Base-by-base conservation (phyloP, 805 yeast species). In the Wickerhamomyces silvicola region DNA sequence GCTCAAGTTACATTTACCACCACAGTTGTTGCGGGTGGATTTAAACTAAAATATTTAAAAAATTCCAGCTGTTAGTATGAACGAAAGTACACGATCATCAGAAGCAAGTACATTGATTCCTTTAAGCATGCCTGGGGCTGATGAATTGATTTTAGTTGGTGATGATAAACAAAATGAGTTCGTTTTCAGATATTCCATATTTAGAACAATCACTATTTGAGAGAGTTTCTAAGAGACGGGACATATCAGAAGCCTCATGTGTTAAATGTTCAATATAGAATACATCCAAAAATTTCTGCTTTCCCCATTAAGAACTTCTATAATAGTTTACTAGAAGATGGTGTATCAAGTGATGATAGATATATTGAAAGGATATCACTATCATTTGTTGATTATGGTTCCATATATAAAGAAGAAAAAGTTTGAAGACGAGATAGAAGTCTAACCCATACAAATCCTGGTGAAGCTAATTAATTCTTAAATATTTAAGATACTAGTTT, bases 1-100 rank as follows among this genome's bases (percentile, higher is more conserved):
- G 81, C 83, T 0, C 75, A 75, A 42, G 81, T 81, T 15, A 75
- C 81, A 14, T 75, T 80, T 50, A 75, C 87, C 2, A 81, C 88
- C 2, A 75, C 82, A 2, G 83, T 78, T 24, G 78, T 77, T 23
- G 79, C 84, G 7, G 86, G 85, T 32, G 82, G 82, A 2, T 68
- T 73, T 26, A 75, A 71, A 43, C 57, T 81, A 42, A 78, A 76
- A 43, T 62, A 59, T 78, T 8, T 60, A 64, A 23, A 85, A 85
- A 1, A 77, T 77, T 3, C 81, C 81, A 0, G 79, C 73, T 11
- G 81, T 81, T 6, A 78, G 81, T 20, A 76, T 81, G 81, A 88
- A 81, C 59, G 88, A 81, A 57, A 72, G 84, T 4, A 80, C 87
- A 0, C 87, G 80, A 45, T 77, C 87, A 0, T 75, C 85, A 0